A percentile compares a stretch with the other conserved stretches of the same genome.
Conservation (phyloP, 768 basidiomycete species). For the Kwoniella sp. region DNA sequence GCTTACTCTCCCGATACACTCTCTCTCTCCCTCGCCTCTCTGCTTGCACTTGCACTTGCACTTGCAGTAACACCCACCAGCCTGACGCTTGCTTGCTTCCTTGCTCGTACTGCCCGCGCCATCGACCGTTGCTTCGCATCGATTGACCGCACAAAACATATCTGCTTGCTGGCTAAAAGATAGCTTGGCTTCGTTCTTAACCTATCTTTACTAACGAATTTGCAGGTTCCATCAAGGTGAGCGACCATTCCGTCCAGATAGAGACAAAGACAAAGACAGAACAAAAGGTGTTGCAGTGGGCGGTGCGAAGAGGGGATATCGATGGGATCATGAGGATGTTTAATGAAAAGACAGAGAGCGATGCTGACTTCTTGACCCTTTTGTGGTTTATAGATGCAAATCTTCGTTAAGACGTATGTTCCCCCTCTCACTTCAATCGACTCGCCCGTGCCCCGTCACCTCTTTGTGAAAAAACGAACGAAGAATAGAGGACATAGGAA, state of each 20-base stretch:
- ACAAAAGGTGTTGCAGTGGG: not conserved
- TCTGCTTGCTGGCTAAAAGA: not conserved
- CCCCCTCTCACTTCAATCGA: not conserved
- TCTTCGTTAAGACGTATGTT: conserved; percentile 53
- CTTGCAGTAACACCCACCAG: too few relatives aligned
- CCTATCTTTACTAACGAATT: conserved; percentile 21
- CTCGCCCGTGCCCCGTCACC: not conserved
- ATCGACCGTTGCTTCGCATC: not conserved
- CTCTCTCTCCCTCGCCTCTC: not conserved
- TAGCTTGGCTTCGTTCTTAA: not conserved
- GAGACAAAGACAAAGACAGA: too few relatives aligned
- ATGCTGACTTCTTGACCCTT: not conserved
- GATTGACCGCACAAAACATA: not conserved
- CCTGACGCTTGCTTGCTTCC: not conserved
- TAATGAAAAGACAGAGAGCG: too few relatives aligned
- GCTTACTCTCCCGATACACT: not conserved
- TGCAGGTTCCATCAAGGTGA: conserved; percentile 32
- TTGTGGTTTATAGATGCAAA: conserved; percentile 42
- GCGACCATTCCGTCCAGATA: too few relatives aligned
- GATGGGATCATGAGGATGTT: not conserved
- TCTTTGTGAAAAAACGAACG: not conserved
- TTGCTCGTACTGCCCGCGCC: not conserved
- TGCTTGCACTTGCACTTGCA: not conserved
- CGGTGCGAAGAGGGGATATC: not conserved
- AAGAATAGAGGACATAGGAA: conserved; percentile 1